These are phyloP conservation scores for Saccharomyces hybrid DNA, from an alignment of 1,139 yeast species.

Conservation along the genomic window DNA sequence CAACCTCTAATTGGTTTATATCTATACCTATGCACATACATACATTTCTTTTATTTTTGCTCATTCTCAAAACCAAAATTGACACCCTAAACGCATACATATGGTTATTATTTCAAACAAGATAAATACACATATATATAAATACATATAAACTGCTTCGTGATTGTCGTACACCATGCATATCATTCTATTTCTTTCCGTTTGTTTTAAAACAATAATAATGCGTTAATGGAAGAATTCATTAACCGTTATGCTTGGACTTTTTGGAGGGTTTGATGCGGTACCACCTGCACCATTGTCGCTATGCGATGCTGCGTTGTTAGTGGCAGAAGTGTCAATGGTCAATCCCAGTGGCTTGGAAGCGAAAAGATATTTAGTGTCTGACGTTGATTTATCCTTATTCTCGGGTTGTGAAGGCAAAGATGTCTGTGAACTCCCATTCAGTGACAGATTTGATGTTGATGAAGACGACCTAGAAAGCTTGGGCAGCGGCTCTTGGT, in stretches of 20 bases:
- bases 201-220: not conserved
- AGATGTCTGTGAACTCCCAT: constrained; percentile 1
- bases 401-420: not conserved
- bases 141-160: not conserved
- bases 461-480: not conserved
- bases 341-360: constrained; percentile 3
- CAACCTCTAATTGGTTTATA: not conserved
- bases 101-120: not conserved
- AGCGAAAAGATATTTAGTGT: constrained; percentile 1
- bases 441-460: not conserved
- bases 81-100: not conserved
- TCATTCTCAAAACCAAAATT: not conserved
- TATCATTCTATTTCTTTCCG: not conserved
- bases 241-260: constrained; percentile 21
- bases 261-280: constrained; percentile 10
- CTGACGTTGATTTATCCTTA: not conserved
- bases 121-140: not conserved
- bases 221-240: constrained; percentile 8
- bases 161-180: not conserved
- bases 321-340: constrained; percentile 4
- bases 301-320: not conserved
- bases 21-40: not conserved
- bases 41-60: not conserved
- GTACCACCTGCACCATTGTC: not conserved
- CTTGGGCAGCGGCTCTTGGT: constrained; percentile 29